Conservation (phyloP, 257 asterid species). For the Jacaranda mimosifolia region DNA sequence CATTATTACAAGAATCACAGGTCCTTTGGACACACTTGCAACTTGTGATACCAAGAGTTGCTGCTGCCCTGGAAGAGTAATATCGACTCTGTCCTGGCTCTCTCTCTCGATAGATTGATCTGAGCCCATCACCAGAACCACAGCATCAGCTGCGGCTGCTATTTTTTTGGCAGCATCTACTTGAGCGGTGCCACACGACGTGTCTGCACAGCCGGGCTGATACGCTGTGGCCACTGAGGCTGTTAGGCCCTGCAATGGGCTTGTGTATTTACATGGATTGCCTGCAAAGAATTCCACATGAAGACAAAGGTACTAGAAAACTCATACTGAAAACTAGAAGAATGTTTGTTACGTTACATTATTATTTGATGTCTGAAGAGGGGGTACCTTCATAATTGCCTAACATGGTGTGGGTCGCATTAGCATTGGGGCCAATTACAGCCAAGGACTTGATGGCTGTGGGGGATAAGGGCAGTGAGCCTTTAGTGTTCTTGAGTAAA, state of each 20-base stretch:
- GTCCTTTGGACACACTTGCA: slow-evolving; percentile 74
- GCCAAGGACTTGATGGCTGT: slow-evolving; percentile 70
- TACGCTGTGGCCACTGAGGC: slow-evolving; percentile 61
- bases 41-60: slow-evolving; percentile 62
- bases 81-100: slow-evolving; percentile 58
- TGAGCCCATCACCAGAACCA: slow-evolving; percentile 83
- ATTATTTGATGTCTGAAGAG: neutral
- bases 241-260: slow-evolving; percentile 71
- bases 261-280: slow-evolving; percentile 71
- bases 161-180: slow-evolving; percentile 63
- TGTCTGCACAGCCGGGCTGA: slow-evolving; percentile 62
- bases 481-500: slow-evolving; percentile 70
- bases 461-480: slow-evolving; percentile 71
- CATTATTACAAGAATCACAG: slow-evolving; percentile 87
- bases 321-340: neutral
- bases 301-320: neutral
- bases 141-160: slow-evolving; percentile 76
- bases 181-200: slow-evolving; percentile 60
- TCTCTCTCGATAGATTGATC: slow-evolving; percentile 78
- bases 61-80: slow-evolving; percentile 94
- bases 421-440: slow-evolving; percentile 90
- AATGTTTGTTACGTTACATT: too few relatives aligned
- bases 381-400: slow-evolving; percentile 80
- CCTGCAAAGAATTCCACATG: slow-evolving; percentile 49
- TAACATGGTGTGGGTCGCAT: slow-evolving; percentile 68